Evolutionary conservation across 176 grass and related monocot genomes (phyloP), one percentile per base, ranked within the genome.

Genomic region (Poa pratensis): DNA sequence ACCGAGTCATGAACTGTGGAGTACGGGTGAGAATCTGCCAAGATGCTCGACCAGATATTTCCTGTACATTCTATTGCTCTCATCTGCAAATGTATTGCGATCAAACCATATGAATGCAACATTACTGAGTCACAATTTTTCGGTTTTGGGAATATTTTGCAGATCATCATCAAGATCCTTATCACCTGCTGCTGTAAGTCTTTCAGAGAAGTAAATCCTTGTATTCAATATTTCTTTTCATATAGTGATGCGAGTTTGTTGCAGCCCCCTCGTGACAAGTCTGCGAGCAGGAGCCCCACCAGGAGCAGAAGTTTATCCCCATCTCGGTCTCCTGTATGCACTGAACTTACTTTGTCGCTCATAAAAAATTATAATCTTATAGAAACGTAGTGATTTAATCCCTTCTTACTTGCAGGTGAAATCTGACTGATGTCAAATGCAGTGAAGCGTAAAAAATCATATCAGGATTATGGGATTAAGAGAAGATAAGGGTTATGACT

Each of bases 181-280:
- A 53, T 89, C 92, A 9, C 91, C 90, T 62, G 83, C 67, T 80
- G 91, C 87, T 90, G 93, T 98, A 98, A 98, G 95, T 93, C 18
- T 76, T 52, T 26, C 37, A 69, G 64, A 66, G 37, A 57, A 13
- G n/a, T 13, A 27, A 50, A 54, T 5, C 6, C 46, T 82, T 75
- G 9, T 89, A 15, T 35, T 85, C 26, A 15, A n/a, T 58, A 75
- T 48, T 70, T 59, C 18, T 79, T 53, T 69, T 27, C 23, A 82
- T 91, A 23, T 54, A 19, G n/a, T 57, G 75, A 82, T 46, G 69
- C 11, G 54, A 54, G 28, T 67, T 59, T 60, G 54, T 23, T 83
- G 43, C 89, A 88, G 89, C 90, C 77, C 13, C 24, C 13, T 30
- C 46, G 16, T 46, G 83, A 79, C 7, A 85, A 87, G 85, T 69